These are phyloP conservation scores for Sphaerosporella brunnea DNA, from an alignment of 495 filamentous ascomycete species.

Conservation along the genomic window DNA sequence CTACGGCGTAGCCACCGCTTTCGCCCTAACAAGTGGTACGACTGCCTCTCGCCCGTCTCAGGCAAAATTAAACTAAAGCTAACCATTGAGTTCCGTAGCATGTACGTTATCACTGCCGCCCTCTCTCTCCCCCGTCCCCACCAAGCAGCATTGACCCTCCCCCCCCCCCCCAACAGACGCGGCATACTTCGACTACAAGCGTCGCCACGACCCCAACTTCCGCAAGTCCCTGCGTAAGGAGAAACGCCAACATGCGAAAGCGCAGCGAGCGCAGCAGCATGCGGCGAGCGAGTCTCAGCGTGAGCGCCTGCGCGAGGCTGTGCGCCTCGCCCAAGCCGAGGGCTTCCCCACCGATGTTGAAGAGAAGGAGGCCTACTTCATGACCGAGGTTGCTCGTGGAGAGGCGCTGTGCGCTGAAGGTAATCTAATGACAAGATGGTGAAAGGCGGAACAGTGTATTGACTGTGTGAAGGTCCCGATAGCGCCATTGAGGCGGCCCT, in stretches of 20 bases:
- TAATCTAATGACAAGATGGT: constrained; percentile 25
- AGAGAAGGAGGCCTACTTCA: constrained; percentile 85
- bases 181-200: constrained; percentile 85
- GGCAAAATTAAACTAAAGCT: not conserved
- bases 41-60: not conserved
- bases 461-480: constrained; percentile 38
- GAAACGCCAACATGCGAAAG: constrained; percentile 55
- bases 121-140: not conserved
- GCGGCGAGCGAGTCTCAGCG: constrained; percentile 50
- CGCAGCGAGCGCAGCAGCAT: constrained; percentile 59
- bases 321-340: constrained; percentile 66
- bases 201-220: constrained; percentile 73
- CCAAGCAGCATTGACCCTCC: not conserved
- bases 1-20: constrained; percentile 3
- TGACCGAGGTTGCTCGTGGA: constrained; percentile 76
- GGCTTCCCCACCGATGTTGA: constrained; percentile 82
- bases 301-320: constrained; percentile 47
- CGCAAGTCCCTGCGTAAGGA: constrained; percentile 67
- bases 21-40: constrained; percentile 7
- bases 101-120: constrained; percentile 1
- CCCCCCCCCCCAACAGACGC: constrained; percentile 40
- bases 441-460: no score
- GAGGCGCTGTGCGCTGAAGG: constrained; percentile 58
- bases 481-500: constrained; percentile 64
- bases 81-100: not conserved